Conservation (phyloP, 768 basidiomycete genomes). For the Sporobolomyces phaffii region DNA sequence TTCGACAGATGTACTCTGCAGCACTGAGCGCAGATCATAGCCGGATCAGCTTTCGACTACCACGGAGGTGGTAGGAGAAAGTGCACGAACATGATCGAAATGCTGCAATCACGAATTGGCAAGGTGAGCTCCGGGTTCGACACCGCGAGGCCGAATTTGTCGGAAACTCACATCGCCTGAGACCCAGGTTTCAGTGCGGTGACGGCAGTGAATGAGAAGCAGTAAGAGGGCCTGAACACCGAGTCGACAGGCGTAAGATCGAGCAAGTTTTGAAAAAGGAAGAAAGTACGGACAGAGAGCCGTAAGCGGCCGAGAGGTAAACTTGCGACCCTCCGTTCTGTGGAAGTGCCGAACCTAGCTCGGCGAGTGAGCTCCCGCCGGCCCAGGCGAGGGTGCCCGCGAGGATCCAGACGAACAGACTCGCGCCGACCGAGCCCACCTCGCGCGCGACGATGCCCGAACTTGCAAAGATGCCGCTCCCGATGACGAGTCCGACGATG, state of each 20-base stretch:
- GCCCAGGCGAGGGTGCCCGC: constrained; percentile 89
- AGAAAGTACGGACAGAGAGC: constrained; percentile 58
- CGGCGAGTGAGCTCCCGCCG: constrained; percentile 55
- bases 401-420: constrained; percentile 73
- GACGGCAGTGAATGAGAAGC: constrained; percentile 93
- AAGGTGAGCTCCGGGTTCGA: background rate
- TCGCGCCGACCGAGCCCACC: constrained; percentile 81
- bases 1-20: constrained; percentile 67
- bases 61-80: constrained; percentile 9
- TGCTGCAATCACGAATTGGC: background rate
- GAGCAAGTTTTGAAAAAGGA: constrained; percentile 60
- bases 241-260: background rate
- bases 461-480: constrained; percentile 36
- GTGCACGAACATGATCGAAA: background rate
- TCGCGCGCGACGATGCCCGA: constrained; percentile 79
- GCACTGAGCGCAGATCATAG: constrained; percentile 11
- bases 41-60: background rate
- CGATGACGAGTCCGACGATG: constrained; percentile 37
- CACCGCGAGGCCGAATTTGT: background rate
- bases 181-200: constrained; percentile 59
- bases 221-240: constrained; percentile 55
- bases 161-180: constrained; percentile 19
- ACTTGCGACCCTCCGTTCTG: constrained; percentile 57
- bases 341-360: constrained; percentile 70
- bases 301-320: constrained; percentile 42